These are phyloP conservation scores for Pyrus bretschneideri DNA, from an alignment of 306 rosid genomes.

Conservation along the genomic window DNA sequence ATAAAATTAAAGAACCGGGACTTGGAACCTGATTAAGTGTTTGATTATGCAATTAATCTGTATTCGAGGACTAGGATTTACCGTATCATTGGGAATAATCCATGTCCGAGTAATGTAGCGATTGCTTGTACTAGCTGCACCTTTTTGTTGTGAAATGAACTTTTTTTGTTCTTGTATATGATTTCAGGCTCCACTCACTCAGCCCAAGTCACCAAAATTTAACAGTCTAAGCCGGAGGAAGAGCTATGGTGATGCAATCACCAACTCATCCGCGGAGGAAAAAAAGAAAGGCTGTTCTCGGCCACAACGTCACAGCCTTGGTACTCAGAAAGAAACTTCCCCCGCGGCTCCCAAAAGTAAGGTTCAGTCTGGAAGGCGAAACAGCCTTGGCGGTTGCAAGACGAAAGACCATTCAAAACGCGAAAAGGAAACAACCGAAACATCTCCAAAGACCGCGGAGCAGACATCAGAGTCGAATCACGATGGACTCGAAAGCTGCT, in stretches of 20 bases:
- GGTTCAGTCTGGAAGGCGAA: slow-evolving; percentile 30
- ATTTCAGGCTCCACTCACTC: slow-evolving; percentile 78
- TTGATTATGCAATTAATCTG: background rate
- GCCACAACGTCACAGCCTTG: slow-evolving; percentile 53
- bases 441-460: slow-evolving; percentile 28
- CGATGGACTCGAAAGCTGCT: slow-evolving; percentile 34
- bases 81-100: background rate
- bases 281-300: slow-evolving; percentile 30
- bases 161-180: slow-evolving; percentile 7
- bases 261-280: slow-evolving; percentile 19
- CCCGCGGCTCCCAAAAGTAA: slow-evolving; percentile 27
- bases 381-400: slow-evolving; percentile 11
- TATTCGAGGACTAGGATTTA: background rate
- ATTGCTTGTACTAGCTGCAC: background rate
- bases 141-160: background rate
- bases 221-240: slow-evolving; percentile 65
- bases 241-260: slow-evolving; percentile 68
- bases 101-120: background rate
- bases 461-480: background rate
- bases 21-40: background rate
- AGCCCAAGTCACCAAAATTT: slow-evolving; percentile 86
- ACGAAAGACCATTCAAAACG: slow-evolving; percentile 38
- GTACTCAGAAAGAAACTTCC: slow-evolving; percentile 22
- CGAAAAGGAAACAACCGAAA: slow-evolving; percentile 35
- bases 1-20: background rate